Conservation (phyloP, 2,329 filamentous ascomycete genomes). For the Botrytis medusae region DNA sequence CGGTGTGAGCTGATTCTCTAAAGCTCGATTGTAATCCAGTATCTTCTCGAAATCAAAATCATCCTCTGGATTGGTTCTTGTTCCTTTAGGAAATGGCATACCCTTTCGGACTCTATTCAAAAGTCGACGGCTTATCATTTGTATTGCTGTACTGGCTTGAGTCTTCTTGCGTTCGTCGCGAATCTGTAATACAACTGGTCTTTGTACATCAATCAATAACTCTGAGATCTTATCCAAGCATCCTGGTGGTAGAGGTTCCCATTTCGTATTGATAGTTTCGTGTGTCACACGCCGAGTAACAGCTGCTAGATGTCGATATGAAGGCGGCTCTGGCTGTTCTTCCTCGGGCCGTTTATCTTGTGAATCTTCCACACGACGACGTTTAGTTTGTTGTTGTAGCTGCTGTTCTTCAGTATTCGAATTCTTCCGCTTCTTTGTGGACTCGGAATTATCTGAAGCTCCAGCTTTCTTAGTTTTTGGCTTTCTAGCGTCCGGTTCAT, state of each 20-base stretch:
- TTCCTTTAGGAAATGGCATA: constrained; percentile 65
- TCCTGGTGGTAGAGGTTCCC: constrained; percentile 56
- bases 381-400: constrained; percentile 20
- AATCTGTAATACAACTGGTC: constrained; percentile 60
- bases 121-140: constrained; percentile 55
- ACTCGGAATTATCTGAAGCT: not conserved
- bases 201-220: constrained; percentile 59
- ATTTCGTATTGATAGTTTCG: constrained; percentile 66
- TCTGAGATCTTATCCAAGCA: constrained; percentile 56
- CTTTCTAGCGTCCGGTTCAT: not conserved
- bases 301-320: constrained; percentile 53
- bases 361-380: constrained; percentile 19
- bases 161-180: constrained; percentile 46
- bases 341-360: constrained; percentile 9
- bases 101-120: constrained; percentile 57
- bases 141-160: constrained; percentile 52
- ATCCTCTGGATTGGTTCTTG: constrained; percentile 50
- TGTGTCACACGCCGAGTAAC: constrained; percentile 57
- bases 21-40: constrained; percentile 55
- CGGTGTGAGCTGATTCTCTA: constrained; percentile 62
- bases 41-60: constrained; percentile 68
- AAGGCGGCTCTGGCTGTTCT: constrained; percentile 23
- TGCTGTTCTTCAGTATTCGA: constrained; percentile 6
- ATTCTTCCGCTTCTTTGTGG: constrained; percentile 17
- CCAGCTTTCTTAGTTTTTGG: not conserved